Evolutionary conservation across 2,329 filamentous ascomycete species (phyloP), one percentile per base, ranked within the genome.

Genomic region (Fusarium mangiferae): DNA sequence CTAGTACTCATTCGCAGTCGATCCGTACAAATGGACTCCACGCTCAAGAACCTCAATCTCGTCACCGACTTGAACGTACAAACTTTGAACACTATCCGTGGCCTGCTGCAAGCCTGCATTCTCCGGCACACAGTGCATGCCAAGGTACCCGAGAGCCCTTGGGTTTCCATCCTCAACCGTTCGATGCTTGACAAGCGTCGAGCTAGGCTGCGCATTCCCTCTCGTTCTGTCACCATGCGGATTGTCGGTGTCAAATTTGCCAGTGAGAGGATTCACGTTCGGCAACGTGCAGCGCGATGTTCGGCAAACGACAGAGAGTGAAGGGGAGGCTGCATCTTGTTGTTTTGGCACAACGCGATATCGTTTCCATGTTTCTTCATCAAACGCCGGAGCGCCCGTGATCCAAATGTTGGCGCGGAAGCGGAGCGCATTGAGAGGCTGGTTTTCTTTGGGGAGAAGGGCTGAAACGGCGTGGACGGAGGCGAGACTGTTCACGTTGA

Each of bases 41-140:
- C 72, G 69, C n/a, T 80, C 77, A 3, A 80, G 46, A 10, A 80
- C 77, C 28, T 80, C 76, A 33, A 80, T 70, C 46, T 79, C 77
- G 17, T 80, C 79, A 1, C 77, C 79, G 2, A 80, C 78, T 13
- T 73, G 45, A 17, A 80, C 64, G 22, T 72, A 73, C 7, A 79
- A 15, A 0, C 57, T 56, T 4, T 17, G 54, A 5, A 38, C n/a
- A n/a, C 56, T 58, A 4, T 48, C 46, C 9, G 22, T 20, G 33
- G 70, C 74, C 14, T 74, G 65, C 0, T 54, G 42, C 15, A 79
- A 17, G 10, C 69, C 62, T 8, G 61, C 48, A 11, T 78, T 75
- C 14, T 80, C 79, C 0, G 79, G 79, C 4, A 80, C 79, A n/a
- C 77, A 78, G 42, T 80, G 79, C 76, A 80, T 79, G 6, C 79